phyloP scores from a whole-genome alignment of 495 filamentous ascomycete genomes.

The Neurospora sp. region DNA sequence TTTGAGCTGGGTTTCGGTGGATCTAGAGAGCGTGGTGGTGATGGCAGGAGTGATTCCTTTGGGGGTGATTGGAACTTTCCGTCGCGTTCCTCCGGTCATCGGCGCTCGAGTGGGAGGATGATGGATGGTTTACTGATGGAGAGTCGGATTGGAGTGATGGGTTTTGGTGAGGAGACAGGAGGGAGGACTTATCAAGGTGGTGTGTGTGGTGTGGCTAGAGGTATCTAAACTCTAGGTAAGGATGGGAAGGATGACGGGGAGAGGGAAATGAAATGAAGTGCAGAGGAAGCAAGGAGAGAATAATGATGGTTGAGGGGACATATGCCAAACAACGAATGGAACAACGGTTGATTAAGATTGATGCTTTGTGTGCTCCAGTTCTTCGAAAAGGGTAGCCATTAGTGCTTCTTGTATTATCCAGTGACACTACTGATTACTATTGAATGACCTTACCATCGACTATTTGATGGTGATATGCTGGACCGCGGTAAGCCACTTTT shows the following conservation, averaged over 20 bases:
- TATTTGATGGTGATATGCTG: slow-evolving; percentile 25
- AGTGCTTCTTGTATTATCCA: not conserved
- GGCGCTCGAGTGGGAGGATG: not conserved
- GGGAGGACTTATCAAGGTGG: too few species aligned
- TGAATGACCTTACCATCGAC: not conserved
- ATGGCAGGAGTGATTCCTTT: not conserved
- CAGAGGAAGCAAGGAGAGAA: not conserved
- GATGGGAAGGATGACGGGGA: not conserved
- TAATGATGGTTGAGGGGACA: not conserved
- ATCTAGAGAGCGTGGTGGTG: not conserved
- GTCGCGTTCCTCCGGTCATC: not conserved
- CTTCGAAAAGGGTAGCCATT: not conserved
- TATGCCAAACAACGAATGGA: not conserved
- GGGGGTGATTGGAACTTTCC: not conserved
- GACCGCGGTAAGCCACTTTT: slow-evolving; percentile 82
- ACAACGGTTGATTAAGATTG: not conserved
- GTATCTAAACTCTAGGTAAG: not conserved
- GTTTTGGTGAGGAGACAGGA: not conserved
- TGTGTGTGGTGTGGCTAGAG: not conserved
- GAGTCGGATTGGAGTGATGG: not conserved
- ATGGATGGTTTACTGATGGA: not conserved
- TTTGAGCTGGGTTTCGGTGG: not conserved
- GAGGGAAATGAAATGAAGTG: not conserved
- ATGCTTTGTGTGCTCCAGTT: not conserved
- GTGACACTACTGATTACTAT: not conserved